Evolutionary conservation across 2,329 filamentous ascomycete genomes (phyloP).

Genomic region (Celoporthe dispersa): DNA sequence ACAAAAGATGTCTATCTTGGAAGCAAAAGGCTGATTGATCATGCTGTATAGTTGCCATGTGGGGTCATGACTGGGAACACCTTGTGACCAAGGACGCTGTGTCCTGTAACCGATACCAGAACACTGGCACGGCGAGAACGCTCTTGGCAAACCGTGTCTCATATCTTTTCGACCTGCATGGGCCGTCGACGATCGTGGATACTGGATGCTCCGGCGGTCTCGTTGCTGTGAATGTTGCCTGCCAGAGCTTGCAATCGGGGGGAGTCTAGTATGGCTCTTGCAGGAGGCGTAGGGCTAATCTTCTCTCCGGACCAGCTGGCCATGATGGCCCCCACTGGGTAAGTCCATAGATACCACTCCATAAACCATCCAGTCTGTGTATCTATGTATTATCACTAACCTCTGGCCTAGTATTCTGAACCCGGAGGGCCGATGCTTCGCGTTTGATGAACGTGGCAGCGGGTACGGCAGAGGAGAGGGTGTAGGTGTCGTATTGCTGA

Average conservation of each 20-base stretch:
- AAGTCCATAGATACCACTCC: too few species aligned
- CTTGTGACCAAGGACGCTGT: neutral
- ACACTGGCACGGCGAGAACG: neutral
- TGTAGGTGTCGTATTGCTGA: neutral
- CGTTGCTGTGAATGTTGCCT: too few species aligned
- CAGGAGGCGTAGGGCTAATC: too few species aligned
- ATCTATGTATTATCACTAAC: too few species aligned
- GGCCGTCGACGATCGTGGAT: neutral
- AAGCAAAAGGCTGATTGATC: neutral
- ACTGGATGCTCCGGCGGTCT: too few species aligned
- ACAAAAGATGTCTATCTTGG: too few species aligned
- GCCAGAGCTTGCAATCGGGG: too few species aligned
- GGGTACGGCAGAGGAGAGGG: neutral
- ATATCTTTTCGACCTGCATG: neutral
- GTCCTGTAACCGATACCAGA: neutral
- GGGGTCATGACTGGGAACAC: neutral
- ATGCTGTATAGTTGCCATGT: neutral
- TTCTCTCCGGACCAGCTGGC: too few species aligned
- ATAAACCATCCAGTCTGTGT: too few species aligned
- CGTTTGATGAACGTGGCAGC: neutral
- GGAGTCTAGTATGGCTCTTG: too few species aligned
- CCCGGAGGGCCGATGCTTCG: neutral
- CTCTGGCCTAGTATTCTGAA: neutral
- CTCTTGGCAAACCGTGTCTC: constrained; percentile 1
- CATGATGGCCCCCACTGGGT: too few species aligned